Evolutionary conservation across 495 filamentous ascomycete genomes (phyloP).

Genomic region (Hyaloscypha bicolor): DNA sequence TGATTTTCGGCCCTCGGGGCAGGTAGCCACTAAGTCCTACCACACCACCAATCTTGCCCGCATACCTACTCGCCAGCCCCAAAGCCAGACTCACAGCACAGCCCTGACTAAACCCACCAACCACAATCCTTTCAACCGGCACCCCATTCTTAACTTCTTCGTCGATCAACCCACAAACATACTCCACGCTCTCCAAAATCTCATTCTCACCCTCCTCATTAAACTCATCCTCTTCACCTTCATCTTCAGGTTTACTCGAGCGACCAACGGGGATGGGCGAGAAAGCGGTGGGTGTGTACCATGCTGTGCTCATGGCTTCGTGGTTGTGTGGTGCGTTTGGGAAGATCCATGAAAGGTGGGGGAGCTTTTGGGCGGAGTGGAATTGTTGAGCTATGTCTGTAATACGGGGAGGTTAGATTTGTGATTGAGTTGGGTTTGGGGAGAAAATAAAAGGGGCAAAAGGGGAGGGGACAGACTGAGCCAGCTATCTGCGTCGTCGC

Average conservation of each 20-base stretch:
- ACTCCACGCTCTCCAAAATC: slow-evolving; percentile 38
- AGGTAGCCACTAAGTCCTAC: slow-evolving; percentile 45
- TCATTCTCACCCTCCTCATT: slow-evolving; percentile 41
- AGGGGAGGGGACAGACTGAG: slow-evolving; percentile 33
- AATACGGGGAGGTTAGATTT: not conserved
- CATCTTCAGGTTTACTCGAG: slow-evolving; percentile 16
- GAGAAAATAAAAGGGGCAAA: not conserved
- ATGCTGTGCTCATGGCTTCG: slow-evolving; percentile 41
- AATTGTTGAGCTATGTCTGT: slow-evolving; percentile 39
- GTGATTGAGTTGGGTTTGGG: not conserved
- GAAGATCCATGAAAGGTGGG: slow-evolving; percentile 44
- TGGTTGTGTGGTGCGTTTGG: slow-evolving; percentile 45
- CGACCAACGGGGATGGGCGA: slow-evolving; percentile 36
- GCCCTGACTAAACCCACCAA: slow-evolving; percentile 49
- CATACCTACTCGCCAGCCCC: slow-evolving; percentile 39
- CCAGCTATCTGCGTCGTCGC: slow-evolving; percentile 44
- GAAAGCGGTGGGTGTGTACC: slow-evolving; percentile 42
- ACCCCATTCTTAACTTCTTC: slow-evolving; percentile 40
- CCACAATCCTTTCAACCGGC: slow-evolving; percentile 38
- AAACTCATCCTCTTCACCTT: slow-evolving; percentile 22
- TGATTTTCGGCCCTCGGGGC: slow-evolving; percentile 28
- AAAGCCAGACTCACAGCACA: slow-evolving; percentile 41
- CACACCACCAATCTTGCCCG: slow-evolving; percentile 39
- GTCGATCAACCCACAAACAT: slow-evolving; percentile 43
- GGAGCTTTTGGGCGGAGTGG: slow-evolving; percentile 42